Evolutionary conservation across 495 filamentous ascomycete species (phyloP).

Genomic region (Oidiodendron maius): DNA sequence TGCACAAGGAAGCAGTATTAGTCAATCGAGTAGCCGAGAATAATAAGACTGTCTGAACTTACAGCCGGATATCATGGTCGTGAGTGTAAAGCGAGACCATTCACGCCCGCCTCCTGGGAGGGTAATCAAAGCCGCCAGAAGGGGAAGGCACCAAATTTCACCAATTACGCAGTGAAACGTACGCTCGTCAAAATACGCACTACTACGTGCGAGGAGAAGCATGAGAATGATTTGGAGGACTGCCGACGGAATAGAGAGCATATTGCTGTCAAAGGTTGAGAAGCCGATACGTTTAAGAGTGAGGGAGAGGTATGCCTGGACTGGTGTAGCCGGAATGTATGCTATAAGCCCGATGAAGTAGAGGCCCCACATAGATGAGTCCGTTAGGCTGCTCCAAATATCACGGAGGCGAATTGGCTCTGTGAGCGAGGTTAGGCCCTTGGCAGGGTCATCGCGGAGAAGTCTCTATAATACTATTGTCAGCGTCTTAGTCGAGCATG

Average conservation of each 20-base stretch:
- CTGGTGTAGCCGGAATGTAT: slow-evolving; percentile 40
- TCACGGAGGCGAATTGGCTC: slow-evolving; percentile 26
- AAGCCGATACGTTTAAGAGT: slow-evolving; percentile 36
- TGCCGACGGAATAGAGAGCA: slow-evolving; percentile 38
- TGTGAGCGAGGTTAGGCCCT: slow-evolving; percentile 34
- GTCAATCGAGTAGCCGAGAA: background rate
- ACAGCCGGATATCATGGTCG: slow-evolving; percentile 32
- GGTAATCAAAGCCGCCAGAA: slow-evolving; percentile 32
- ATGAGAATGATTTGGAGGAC: slow-evolving; percentile 37
- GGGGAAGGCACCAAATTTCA: slow-evolving; percentile 42
- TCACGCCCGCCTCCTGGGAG: slow-evolving; percentile 29
- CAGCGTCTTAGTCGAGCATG: slow-evolving; percentile 25
- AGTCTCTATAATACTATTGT: slow-evolving; percentile 24
- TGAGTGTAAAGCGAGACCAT: slow-evolving; percentile 36
- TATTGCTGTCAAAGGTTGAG: slow-evolving; percentile 39
- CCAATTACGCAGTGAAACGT: slow-evolving; percentile 36
- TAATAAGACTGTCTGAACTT: too few relatives aligned
- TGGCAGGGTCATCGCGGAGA: slow-evolving; percentile 48
- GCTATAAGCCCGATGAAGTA: slow-evolving; percentile 42
- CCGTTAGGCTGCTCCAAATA: slow-evolving; percentile 27
- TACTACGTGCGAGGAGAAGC: slow-evolving; percentile 34
- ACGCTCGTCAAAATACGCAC: slow-evolving; percentile 39
- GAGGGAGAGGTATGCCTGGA: slow-evolving; percentile 35
- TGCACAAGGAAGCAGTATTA: background rate
- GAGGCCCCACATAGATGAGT: slow-evolving; percentile 36